Evolutionary conservation across 176 grass and related monocot species (phyloP).

Genomic region (Triticum urartu): DNA sequence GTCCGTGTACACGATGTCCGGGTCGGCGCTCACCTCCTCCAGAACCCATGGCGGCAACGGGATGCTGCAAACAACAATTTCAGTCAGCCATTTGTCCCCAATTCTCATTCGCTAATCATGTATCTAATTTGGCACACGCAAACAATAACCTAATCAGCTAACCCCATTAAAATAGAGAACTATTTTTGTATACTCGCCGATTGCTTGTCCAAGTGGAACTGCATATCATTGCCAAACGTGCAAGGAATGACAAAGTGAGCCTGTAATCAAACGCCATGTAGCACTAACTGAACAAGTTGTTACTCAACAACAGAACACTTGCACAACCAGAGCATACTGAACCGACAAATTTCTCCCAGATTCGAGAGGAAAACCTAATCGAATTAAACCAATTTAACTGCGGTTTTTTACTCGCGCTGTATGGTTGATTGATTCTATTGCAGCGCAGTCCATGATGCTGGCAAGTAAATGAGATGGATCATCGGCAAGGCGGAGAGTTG

Average conservation of each 20-base stretch:
- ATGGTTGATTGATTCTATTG: not conserved
- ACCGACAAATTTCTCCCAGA: not conserved
- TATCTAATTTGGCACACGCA: not conserved
- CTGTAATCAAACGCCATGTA: no score
- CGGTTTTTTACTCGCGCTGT: not conserved
- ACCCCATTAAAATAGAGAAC: not conserved
- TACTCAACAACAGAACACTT: not conserved
- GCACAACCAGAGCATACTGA: not conserved
- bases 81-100: not conserved
- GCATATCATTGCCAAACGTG: constrained; percentile 22
- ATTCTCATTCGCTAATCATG: not conserved
- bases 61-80: constrained; percentile 56
- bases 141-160: not conserved
- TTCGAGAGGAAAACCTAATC: not conserved
- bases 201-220: constrained; percentile 15
- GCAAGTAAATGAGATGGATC: not conserved
- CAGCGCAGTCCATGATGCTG: not conserved
- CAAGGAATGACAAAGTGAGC: constrained; percentile 1
- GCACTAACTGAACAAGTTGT: not conserved
- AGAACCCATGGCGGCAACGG: constrained; percentile 80
- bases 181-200: no score
- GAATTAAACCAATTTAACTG: not conserved
- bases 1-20: constrained; percentile 88
- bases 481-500: not conserved
- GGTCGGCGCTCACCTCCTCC: constrained; percentile 70